Conservation (phyloP, 2,329 filamentous ascomycete species). For the Sporothrix brunneoviolacea region DNA sequence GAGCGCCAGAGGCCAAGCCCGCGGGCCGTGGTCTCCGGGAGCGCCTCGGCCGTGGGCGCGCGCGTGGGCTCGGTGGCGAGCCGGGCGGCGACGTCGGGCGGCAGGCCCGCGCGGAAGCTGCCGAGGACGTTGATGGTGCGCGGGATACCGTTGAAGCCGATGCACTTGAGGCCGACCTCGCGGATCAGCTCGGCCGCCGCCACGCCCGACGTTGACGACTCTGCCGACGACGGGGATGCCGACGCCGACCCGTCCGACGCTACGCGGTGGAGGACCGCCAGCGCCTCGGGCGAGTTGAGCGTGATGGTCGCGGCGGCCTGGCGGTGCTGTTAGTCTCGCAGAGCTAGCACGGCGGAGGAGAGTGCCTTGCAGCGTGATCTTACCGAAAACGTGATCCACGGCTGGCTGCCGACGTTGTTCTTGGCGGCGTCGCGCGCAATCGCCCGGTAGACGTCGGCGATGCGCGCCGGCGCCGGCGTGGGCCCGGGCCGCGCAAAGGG, state of each 20-base stretch:
- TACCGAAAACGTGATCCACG: conserved; percentile 63
- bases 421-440: conserved; percentile 57
- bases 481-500: conserved; percentile 60
- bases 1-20: conserved; percentile 66
- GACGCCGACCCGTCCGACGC: conserved; percentile 28
- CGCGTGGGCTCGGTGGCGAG: conserved; percentile 55
- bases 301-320: conserved; percentile 78
- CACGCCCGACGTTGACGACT: too few relatives aligned
- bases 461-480: conserved; percentile 55
- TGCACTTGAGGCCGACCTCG: conserved; percentile 49
- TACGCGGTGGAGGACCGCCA: conserved; percentile 54
- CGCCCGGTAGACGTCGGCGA: conserved; percentile 56
- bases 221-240: conserved; percentile 16
- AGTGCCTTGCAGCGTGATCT: too few relatives aligned
- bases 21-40: conserved; percentile 47
- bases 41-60: conserved; percentile 41
- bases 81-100: conserved; percentile 42
- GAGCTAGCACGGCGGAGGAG: too few relatives aligned
- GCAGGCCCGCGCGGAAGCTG: conserved; percentile 43
- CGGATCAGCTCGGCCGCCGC: conserved; percentile 64
- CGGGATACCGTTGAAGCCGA: conserved; percentile 75
- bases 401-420: conserved; percentile 55
- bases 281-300: conserved; percentile 74
- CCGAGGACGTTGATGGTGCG: conserved; percentile 77
- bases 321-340: conserved; percentile 19